Evolutionary conservation across 805 yeast species (phyloP), one percentile per base, ranked within the genome.

Genomic region (Cyberlindnera lachancei): DNA sequence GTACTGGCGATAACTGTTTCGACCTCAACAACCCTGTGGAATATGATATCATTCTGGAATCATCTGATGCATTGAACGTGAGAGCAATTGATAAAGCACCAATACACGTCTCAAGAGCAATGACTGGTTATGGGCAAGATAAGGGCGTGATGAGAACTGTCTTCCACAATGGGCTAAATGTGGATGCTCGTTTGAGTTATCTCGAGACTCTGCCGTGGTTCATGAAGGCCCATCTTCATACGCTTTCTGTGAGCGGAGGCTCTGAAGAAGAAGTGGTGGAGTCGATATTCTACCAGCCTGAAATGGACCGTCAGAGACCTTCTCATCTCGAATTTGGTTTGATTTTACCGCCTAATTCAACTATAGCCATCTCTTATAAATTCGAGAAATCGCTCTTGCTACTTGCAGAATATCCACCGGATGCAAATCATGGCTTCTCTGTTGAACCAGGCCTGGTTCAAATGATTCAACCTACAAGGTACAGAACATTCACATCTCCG

Each of bases 371-470:
- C 32, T 74, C 80, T 3, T 83, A 83, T 52, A 73, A 79, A 35
- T 88, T 90, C 52, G 97, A 92, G 53, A 92, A 88, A 55, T 77
- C 95, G 0, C 65, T 92, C 52, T 65, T 92, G 19, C 69, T 79
- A 36, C 77, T 83, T 39, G 82, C 87, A 4, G 97, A 92, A 54
- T 92, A 92, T 50, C 98, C 98, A n/a, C 98, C 98, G 1, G 98
- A 92, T 63, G 97, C 98, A 3, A 92, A 92, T 54, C 96, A 92
- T 48, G 98, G 98, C 1, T 92, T 92, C 58, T 90, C 88, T 37
- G 75, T 92, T 27, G 92, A 92, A 16, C 95, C 97, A 0, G 95
- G 95, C 5, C 80, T 85, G 9, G 66, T 86, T 10, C 70, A 80
- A 3, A 71, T 84, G 0, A 32, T 77, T 7, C 54, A 57, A 9